Percentiles rank a stretch among this genome's conserved stretches.
These are phyloP conservation scores for Fraxinus latifolia DNA, from an alignment of 305 asterid genomes.

Conservation along the genomic window DNA sequence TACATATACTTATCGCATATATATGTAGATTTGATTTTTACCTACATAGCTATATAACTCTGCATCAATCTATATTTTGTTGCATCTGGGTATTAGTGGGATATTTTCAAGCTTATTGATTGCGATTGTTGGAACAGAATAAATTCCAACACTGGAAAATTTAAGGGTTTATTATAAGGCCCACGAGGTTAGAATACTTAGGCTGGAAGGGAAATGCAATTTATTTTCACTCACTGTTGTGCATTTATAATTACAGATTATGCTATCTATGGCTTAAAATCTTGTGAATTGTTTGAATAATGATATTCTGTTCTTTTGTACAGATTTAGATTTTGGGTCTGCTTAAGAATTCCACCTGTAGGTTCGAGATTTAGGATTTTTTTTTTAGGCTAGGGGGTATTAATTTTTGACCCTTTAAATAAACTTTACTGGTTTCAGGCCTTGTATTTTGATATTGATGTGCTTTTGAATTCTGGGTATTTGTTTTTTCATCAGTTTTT, in stretches of 20 bases:
- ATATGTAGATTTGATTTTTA: not conserved
- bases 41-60: not conserved
- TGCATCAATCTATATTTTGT: conserved; percentile 7
- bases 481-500: conserved; percentile 16
- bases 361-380: conserved; percentile 25
- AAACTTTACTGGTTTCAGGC: conserved; percentile 21
- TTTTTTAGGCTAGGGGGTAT: conserved; percentile 27
- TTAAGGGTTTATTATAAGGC: conserved; percentile 33
- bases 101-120: conserved; percentile 17
- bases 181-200: conserved; percentile 23
- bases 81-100: conserved; percentile 9
- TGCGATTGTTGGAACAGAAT: conserved; percentile 41
- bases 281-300: conserved; percentile 20
- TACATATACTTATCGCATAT: conserved; percentile 1
- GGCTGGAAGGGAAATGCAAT: conserved; percentile 32
- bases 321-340: conserved; percentile 24
- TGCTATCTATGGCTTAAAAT: conserved; percentile 25
- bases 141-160: conserved; percentile 29
- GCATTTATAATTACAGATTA: conserved; percentile 36
- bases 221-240: conserved; percentile 28
- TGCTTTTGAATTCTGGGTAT: conserved; percentile 20
- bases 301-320: conserved; percentile 25
- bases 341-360: conserved; percentile 25
- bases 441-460: conserved; percentile 31
- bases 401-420: conserved; percentile 15